Evolutionary conservation across 2,329 filamentous ascomycete genomes (phyloP), one percentile per base, ranked within the genome.

Genomic region (Zasmidium cellare): DNA sequence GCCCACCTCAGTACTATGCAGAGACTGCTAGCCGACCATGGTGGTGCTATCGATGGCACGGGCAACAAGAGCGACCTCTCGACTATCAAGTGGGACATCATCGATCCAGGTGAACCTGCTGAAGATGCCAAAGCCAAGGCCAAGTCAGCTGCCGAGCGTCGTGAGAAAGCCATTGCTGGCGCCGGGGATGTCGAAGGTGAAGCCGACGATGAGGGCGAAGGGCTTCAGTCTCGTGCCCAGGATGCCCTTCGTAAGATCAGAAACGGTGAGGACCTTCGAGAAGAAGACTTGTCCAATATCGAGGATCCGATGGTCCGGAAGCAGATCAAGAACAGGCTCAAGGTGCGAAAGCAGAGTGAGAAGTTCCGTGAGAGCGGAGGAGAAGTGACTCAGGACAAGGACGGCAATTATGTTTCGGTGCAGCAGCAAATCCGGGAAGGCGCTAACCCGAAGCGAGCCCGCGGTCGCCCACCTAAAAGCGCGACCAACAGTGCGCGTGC

Each of bases 1-100:
- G 76, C 78, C 25, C 85, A 88, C 72, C 73, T 88, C 28, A 66
- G 66, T 46, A 53, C 53, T 3, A 70, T 58, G 76, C 80, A 55
- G 66, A 75, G 31, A 68, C 84, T 73, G 14, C 64, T 75, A 1
- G 68, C 67, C 38, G 62, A 69, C 55, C 70, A 71, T 52, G 67
- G 70, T 23, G 67, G 66, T 16, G 67, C 70, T 14, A 73, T 85
- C 3, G 66, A 66, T 46, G 68, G 71, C 9, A 58, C 64, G 50
- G 70, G 69, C 18, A 69, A 70, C 57, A 65, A 68, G 48, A 69
- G 65, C 51, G 84, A 87, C 67, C 71, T 87, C 12, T 78, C 75
- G 28, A 87, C 83, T 0, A 79, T 88, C 50, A 76, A 80, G 55
- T 87, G 85, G 85, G 82, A 86, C 66, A 61, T 85, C 2, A 79